Evolutionary conservation across 768 basidiomycete genomes (phyloP).

Genomic region (Sistotremastrum niveocremeum): DNA sequence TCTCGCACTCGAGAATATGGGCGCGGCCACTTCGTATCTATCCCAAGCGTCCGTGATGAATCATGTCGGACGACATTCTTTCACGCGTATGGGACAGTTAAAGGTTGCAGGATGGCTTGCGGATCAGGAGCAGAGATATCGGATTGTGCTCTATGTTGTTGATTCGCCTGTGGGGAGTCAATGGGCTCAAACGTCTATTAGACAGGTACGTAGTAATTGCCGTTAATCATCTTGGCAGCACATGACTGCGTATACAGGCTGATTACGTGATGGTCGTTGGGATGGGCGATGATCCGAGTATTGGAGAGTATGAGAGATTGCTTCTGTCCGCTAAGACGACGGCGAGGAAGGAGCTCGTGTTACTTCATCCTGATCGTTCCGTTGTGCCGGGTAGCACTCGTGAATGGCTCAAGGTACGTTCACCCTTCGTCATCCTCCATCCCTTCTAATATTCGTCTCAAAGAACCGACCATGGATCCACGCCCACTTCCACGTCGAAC

Average conservation of each 20-base stretch:
- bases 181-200: conserved; percentile 97
- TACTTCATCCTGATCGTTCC: conserved; percentile 84
- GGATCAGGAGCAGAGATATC: conserved; percentile 86
- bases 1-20: conserved; percentile 77
- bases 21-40: conserved; percentile 84
- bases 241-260: conserved; percentile 33
- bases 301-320: conserved; percentile 91
- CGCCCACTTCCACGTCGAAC: conserved; percentile 90
- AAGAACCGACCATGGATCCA: conserved; percentile 94
- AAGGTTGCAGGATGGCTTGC: conserved; percentile 93
- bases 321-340: conserved; percentile 94
- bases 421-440: neutral
- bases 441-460: neutral
- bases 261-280: conserved; percentile 92
- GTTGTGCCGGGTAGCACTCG: conserved; percentile 86
- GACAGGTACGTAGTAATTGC: conserved; percentile 46
- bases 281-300: conserved; percentile 79
- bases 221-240: neutral
- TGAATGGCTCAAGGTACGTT: conserved; percentile 80
- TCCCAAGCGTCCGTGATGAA: conserved; percentile 88
- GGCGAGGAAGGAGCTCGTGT: conserved; percentile 90
- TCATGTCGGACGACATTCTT: conserved; percentile 89
- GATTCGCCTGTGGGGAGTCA: conserved; percentile 90
- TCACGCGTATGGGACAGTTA: conserved; percentile 92
- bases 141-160: conserved; percentile 90